phyloP scores from a whole-genome alignment of 257 asterid genomes.

The Solanum lycopersicoides region DNA sequence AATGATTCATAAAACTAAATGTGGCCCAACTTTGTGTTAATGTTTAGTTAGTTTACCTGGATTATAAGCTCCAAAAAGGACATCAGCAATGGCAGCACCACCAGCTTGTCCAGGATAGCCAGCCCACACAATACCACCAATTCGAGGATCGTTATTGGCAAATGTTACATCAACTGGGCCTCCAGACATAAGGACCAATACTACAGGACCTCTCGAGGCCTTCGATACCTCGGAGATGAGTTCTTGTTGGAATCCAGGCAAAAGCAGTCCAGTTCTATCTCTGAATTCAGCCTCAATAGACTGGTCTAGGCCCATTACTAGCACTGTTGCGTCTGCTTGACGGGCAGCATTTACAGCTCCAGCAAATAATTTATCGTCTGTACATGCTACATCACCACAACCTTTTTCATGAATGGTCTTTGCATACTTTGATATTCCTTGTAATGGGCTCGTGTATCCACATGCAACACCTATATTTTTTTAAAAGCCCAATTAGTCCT shows the following conservation, averaged over 20 bases:
- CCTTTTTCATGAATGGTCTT: constrained; percentile 55
- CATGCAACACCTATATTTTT: constrained; percentile 32
- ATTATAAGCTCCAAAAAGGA: constrained; percentile 67
- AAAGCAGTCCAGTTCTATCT: constrained; percentile 51
- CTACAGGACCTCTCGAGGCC: constrained; percentile 52
- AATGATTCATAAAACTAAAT: background rate
- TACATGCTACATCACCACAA: constrained; percentile 51
- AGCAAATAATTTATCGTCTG: constrained; percentile 26
- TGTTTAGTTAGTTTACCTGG: constrained; percentile 32
- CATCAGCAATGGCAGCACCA: constrained; percentile 72
- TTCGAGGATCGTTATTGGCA: constrained; percentile 48
- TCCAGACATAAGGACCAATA: constrained; percentile 74
- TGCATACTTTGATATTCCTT: constrained; percentile 44
- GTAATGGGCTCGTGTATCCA: constrained; percentile 60
- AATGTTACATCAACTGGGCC: constrained; percentile 71
- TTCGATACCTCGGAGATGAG: constrained; percentile 57
- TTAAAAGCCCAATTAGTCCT: background rate
- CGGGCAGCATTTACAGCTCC: constrained; percentile 58
- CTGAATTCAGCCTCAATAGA: constrained; percentile 63
- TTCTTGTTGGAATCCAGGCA: constrained; percentile 65
- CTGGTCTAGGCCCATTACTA: constrained; percentile 74
- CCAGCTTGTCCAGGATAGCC: constrained; percentile 91
- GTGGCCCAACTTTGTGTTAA: background rate
- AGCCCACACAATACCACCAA: constrained; percentile 61
- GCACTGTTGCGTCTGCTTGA: constrained; percentile 47